phyloP scores from a whole-genome alignment of 106 monocot genomes.

The Platanthera guangdongensis region DNA sequence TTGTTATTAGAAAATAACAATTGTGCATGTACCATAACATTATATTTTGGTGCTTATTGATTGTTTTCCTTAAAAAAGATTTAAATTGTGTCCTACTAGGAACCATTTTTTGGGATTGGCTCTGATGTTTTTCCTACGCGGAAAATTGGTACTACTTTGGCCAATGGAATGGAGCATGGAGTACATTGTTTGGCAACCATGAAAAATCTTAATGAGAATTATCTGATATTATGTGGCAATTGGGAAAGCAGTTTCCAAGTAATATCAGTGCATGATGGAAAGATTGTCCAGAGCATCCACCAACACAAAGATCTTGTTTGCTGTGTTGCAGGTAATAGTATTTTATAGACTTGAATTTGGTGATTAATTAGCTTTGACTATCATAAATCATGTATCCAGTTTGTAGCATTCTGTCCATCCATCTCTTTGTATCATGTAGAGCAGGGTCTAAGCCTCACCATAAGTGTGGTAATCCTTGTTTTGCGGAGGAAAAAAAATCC shows the following conservation, averaged over 20 bases:
- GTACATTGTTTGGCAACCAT: slow-evolving; percentile 65
- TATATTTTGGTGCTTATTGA: neutral
- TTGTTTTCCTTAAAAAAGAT: neutral
- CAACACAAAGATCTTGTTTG: slow-evolving; percentile 97
- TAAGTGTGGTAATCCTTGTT: no score
- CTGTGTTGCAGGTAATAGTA: slow-evolving; percentile 78
- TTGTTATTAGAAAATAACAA: neutral
- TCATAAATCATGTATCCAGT: no score
- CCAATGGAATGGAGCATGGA: slow-evolving; percentile 68
- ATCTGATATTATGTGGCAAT: slow-evolving; percentile 77
- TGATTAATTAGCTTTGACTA: no score
- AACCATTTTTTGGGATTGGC: slow-evolving; percentile 93
- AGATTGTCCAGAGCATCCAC: slow-evolving; percentile 68
- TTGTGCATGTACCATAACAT: neutral
- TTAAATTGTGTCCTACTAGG: slow-evolving; percentile 29
- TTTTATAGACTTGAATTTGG: neutral
- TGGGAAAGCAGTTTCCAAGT: slow-evolving; percentile 98
- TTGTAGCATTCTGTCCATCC: no score
- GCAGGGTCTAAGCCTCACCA: no score
- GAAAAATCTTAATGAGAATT: slow-evolving; percentile 68
- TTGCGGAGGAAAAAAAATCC: no score
- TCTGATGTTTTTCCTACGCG: slow-evolving; percentile 64
- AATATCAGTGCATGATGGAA: slow-evolving; percentile 82
- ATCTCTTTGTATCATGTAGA: no score
- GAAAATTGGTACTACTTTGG: slow-evolving; percentile 66